These are phyloP conservation scores for Apiospora aurea DNA, from an alignment of 2,329 filamentous ascomycete genomes.

Conservation along the genomic window DNA sequence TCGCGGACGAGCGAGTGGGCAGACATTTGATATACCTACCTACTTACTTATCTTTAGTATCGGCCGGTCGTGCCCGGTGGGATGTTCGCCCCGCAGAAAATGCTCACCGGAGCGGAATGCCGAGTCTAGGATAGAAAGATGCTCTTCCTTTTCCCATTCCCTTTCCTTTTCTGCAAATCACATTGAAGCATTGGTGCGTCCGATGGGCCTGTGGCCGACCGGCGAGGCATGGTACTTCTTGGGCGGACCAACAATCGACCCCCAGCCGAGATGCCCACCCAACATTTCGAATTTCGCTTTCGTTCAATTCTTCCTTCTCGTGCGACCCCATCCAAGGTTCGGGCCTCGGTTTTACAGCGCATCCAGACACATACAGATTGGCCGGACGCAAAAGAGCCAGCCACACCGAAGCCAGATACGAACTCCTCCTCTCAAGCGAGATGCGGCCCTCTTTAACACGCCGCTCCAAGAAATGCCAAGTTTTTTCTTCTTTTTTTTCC, in stretches of 20 bases:
- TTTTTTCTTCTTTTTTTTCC: too few relatives aligned
- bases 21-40: too few relatives aligned
- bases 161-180: background rate
- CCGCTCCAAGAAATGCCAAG: background rate
- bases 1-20: background rate
- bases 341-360: background rate
- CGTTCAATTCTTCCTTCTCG: background rate
- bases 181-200: slow-evolving; percentile 5
- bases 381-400: slow-evolving; percentile 5
- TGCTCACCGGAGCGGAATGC: slow-evolving; percentile 24
- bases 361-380: background rate
- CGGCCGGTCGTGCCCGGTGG: slow-evolving; percentile 7
- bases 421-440: background rate
- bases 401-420: background rate
- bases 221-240: background rate
- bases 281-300: background rate
- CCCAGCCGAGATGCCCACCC: background rate
- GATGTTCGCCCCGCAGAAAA: slow-evolving; percentile 17
- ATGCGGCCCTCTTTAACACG: background rate
- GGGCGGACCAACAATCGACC: background rate
- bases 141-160: background rate
- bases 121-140: slow-evolving; percentile 14
- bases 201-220: background rate
- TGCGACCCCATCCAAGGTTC: background rate
- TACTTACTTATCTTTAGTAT: too few relatives aligned